Evolutionary conservation across 257 asterid species (phyloP).

Genomic region (Euphrasia confusa): DNA sequence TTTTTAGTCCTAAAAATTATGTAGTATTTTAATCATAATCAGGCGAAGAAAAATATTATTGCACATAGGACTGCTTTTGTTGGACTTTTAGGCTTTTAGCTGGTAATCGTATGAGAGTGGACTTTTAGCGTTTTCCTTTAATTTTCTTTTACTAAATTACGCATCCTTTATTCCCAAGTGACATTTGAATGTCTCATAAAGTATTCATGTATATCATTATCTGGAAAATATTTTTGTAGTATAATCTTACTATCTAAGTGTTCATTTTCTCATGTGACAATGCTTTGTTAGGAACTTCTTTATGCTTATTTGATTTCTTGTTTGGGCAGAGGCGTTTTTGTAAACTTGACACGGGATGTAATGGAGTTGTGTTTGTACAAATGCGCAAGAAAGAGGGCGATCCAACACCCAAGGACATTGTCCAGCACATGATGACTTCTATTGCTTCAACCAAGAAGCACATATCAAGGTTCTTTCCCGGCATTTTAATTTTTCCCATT

Average conservation of each 20-base stretch:
- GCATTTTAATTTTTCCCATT: conserved; percentile 1
- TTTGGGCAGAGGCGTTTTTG: conserved; percentile 68
- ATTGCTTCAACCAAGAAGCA: conserved; percentile 73
- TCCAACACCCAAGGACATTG: conserved; percentile 78
- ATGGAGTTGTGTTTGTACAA: conserved; percentile 85
- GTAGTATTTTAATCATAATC: no score
- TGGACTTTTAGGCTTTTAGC: no score
- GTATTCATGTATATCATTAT: neutral
- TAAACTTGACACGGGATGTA: conserved; percentile 87
- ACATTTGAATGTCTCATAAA: neutral
- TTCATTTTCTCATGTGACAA: neutral
- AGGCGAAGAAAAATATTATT: no score
- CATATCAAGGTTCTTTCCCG: conserved; percentile 55
- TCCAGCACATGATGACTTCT: conserved; percentile 86
- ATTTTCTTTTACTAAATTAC: neutral
- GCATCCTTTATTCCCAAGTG: neutral
- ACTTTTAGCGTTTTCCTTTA: no score
- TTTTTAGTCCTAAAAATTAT: no score
- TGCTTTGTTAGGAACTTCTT: no score
- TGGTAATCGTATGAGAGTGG: no score
- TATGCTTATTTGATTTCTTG: conserved; percentile 1
- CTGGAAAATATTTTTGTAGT: neutral
- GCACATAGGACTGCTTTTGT: no score
- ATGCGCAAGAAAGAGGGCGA: conserved; percentile 84
- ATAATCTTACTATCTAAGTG: conserved; percentile 11